phyloP scores from a whole-genome alignment of 176 grass and related monocot species.

The Sorghum bicolor region DNA sequence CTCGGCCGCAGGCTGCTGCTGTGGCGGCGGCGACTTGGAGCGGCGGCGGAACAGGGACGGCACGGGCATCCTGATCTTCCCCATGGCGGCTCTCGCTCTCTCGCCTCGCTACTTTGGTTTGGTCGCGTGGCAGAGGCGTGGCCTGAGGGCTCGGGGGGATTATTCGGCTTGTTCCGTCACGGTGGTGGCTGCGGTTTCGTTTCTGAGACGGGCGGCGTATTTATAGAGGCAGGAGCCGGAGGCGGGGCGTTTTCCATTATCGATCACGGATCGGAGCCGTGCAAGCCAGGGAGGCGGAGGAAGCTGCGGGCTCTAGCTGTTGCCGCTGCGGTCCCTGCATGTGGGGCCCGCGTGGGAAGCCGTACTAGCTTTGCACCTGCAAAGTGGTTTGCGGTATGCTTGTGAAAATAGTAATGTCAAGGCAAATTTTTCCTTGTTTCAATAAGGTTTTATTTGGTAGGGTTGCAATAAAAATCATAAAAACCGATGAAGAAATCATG shows the following conservation, averaged over 20 bases:
- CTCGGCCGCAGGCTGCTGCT: background rate
- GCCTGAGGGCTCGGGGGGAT: background rate
- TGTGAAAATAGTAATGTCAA: background rate
- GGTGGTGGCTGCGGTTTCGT: background rate
- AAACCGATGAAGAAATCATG: fast-evolving
- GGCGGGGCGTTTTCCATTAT: background rate
- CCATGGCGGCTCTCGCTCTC: conserved; percentile 44
- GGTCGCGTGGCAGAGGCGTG: background rate
- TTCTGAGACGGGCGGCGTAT: background rate
- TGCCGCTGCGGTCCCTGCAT: background rate
- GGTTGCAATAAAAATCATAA: too few species aligned
- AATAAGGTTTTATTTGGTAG: background rate
- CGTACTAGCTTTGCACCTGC: background rate
- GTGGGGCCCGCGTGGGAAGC: background rate
- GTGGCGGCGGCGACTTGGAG: conserved; percentile 39
- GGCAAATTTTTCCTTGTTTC: too few species aligned
- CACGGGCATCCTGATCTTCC: conserved; percentile 64
- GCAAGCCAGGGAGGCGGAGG: background rate
- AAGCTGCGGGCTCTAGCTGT: background rate
- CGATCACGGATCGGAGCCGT: background rate
- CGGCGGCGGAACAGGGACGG: conserved; percentile 62
- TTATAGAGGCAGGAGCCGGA: background rate
- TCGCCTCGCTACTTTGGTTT: background rate
- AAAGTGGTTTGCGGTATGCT: too few species aligned
- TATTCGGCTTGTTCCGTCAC: background rate